Evolutionary conservation across 2,329 filamentous ascomycete genomes (phyloP).

Genomic region (Westerdykella ornata): DNA sequence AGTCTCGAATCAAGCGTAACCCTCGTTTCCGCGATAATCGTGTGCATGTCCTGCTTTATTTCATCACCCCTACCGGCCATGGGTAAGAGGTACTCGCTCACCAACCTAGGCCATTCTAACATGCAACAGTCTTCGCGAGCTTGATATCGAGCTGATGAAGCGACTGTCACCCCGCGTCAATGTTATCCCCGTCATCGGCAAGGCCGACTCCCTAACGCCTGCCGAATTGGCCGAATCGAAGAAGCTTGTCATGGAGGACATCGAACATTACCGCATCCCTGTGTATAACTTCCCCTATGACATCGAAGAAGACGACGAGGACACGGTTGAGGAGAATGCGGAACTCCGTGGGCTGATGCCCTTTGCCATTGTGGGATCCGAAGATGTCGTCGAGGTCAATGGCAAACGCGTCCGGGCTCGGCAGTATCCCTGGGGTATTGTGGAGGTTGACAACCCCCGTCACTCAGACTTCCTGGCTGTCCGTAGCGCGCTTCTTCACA

Average conservation of each 20-base stretch:
- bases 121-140: slow-evolving; percentile 72
- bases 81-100: slow-evolving; percentile 52
- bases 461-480: slow-evolving; percentile 98
- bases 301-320: slow-evolving; percentile 98
- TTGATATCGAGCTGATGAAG: slow-evolving; percentile 99
- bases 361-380: slow-evolving; percentile 96
- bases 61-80: slow-evolving; percentile 96
- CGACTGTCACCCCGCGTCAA: slow-evolving; percentile 96
- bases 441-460: slow-evolving; percentile 97
- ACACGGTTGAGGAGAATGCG: slow-evolving; percentile 98
- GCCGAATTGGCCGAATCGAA: slow-evolving; percentile 97
- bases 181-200: slow-evolving; percentile 97
- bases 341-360: slow-evolving; percentile 97
- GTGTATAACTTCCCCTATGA: slow-evolving; percentile 99
- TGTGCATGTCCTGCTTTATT: slow-evolving; percentile 96
- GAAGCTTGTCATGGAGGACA: slow-evolving; percentile 99
- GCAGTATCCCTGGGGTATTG: slow-evolving; percentile 98
- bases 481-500: slow-evolving; percentile 91
- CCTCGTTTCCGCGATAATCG: slow-evolving; percentile 98
- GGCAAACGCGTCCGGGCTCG: slow-evolving; percentile 87
- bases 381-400: slow-evolving; percentile 90
- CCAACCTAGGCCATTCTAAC: slow-evolving; percentile 12
- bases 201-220: slow-evolving; percentile 94
- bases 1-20: slow-evolving; percentile 99
- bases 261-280: slow-evolving; percentile 98